A percentile compares a stretch with the other conserved stretches of the same genome.
Evolutionary conservation across 176 grass and related monocot genomes (phyloP).

Genomic region (Otatea glauca): DNA sequence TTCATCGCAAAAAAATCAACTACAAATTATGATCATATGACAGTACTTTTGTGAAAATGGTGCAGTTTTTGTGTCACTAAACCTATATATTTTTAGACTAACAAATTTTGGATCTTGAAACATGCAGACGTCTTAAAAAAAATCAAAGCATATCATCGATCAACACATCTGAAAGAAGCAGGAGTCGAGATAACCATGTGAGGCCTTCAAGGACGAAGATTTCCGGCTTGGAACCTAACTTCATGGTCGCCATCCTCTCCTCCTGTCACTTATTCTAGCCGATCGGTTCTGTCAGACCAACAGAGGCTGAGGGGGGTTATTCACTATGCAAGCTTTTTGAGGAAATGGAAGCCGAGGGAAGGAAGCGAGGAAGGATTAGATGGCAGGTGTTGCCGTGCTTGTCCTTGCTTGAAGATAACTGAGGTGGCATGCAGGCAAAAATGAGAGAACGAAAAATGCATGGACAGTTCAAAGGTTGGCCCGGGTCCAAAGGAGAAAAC

Average conservation of each 20-base stretch:
- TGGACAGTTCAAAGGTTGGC: slow-evolving; percentile 37
- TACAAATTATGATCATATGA: background rate
- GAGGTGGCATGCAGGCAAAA: slow-evolving; percentile 6
- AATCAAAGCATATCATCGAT: background rate
- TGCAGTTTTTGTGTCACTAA: background rate
- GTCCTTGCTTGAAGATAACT: slow-evolving; percentile 18
- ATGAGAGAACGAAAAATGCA: background rate
- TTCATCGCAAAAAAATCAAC: too few species aligned
- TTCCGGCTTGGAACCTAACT: slow-evolving; percentile 70
- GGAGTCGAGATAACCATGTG: slow-evolving; percentile 54
- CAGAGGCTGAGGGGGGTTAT: background rate
- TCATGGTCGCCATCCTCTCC: slow-evolving; percentile 64
- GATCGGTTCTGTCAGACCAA: background rate
- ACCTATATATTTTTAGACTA: background rate
- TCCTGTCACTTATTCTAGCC: background rate
- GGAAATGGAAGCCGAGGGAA: slow-evolving; percentile 35
- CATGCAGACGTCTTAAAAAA: background rate
- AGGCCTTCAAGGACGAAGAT: slow-evolving; percentile 65
- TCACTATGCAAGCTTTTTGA: background rate
- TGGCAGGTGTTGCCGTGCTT: background rate
- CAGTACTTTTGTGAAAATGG: background rate
- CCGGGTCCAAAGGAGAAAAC: slow-evolving; percentile 43
- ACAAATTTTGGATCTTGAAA: background rate
- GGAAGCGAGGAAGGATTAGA: slow-evolving; percentile 3
- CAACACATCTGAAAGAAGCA: background rate